These are phyloP conservation scores for Cornus kousa DNA, from an alignment of 148 eudicot genomes.

Conservation along the genomic window DNA sequence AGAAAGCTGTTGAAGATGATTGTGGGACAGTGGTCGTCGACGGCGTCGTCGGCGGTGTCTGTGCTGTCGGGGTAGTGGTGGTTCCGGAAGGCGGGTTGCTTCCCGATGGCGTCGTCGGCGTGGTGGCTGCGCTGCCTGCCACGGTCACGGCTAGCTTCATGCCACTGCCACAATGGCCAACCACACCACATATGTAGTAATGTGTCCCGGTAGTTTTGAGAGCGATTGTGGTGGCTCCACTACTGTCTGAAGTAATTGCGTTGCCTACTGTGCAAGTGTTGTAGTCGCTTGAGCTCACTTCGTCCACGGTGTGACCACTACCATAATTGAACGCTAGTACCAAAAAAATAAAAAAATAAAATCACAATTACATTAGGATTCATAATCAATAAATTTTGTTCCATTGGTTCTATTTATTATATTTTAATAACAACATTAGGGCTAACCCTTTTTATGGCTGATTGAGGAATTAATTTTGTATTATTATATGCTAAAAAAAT, in stretches of 20 bases:
- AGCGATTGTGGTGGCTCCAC: slow-evolving; percentile 55
- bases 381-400: too few relatives aligned
- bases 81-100: slow-evolving; percentile 20
- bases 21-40: slow-evolving; percentile 13
- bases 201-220: slow-evolving; percentile 71
- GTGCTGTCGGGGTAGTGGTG: slow-evolving; percentile 15
- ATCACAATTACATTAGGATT: too few relatives aligned
- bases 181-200: slow-evolving; percentile 67
- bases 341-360: neutral
- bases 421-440: too few relatives aligned
- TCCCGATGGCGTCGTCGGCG: slow-evolving; percentile 15
- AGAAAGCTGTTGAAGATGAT: slow-evolving; percentile 31
- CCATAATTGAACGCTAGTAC: slow-evolving; percentile 64
- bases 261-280: slow-evolving; percentile 55
- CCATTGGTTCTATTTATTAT: too few relatives aligned
- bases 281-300: slow-evolving; percentile 70
- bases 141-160: slow-evolving; percentile 80
- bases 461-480: too few relatives aligned
- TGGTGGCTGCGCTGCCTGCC: slow-evolving; percentile 15
- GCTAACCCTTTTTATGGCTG: too few relatives aligned
- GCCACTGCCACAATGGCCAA: slow-evolving; percentile 74
- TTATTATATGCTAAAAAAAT: too few relatives aligned
- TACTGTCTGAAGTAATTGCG: slow-evolving; percentile 58
- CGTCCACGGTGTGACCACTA: slow-evolving; percentile 70
- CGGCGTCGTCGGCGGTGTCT: slow-evolving; percentile 7